These are phyloP conservation scores for Crithidia expoeki DNA, from an alignment of 208 protist genomes.

Conservation along the genomic window DNA sequence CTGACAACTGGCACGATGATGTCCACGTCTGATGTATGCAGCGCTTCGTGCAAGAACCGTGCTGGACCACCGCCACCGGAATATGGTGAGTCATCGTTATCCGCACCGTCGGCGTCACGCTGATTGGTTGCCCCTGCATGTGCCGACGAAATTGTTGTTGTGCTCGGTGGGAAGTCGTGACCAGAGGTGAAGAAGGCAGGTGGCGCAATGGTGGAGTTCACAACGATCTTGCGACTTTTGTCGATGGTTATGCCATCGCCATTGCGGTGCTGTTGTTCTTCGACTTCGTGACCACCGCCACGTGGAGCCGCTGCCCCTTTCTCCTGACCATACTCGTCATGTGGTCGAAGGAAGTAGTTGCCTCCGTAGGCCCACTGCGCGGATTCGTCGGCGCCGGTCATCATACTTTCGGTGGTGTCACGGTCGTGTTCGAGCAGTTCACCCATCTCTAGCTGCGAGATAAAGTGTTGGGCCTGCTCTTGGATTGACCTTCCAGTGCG, in stretches of 20 bases:
- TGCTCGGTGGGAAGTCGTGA: constrained; percentile 59
- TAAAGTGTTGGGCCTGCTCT: constrained; percentile 22
- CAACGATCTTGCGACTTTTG: constrained; percentile 21
- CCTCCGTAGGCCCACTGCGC: constrained; percentile 67
- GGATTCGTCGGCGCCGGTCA: constrained; percentile 57
- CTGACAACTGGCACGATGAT: constrained; percentile 82
- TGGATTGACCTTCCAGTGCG: constrained; percentile 11
- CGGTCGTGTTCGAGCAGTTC: constrained; percentile 48
- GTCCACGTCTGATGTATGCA: constrained; percentile 42
- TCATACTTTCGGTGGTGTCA: constrained; percentile 55
- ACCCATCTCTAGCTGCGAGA: constrained; percentile 36
- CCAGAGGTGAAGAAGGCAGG: constrained; percentile 73
- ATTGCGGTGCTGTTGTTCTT: not conserved
- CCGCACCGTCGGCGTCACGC: not conserved
- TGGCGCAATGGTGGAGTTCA: constrained; percentile 38
- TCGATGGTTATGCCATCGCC: constrained; percentile 11
- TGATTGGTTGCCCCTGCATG: not conserved
- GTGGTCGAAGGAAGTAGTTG: constrained; percentile 63
- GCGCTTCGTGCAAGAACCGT: constrained; percentile 20
- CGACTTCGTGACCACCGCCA: constrained; percentile 2
- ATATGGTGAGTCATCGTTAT: constrained; percentile 10
- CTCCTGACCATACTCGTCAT: constrained; percentile 27
- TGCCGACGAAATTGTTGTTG: not conserved
- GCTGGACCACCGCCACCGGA: constrained; percentile 8
- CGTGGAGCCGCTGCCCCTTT: not conserved